Evolutionary conservation across 2,329 filamentous ascomycete genomes (phyloP).

Genomic region (Chlorencoelia australis): DNA sequence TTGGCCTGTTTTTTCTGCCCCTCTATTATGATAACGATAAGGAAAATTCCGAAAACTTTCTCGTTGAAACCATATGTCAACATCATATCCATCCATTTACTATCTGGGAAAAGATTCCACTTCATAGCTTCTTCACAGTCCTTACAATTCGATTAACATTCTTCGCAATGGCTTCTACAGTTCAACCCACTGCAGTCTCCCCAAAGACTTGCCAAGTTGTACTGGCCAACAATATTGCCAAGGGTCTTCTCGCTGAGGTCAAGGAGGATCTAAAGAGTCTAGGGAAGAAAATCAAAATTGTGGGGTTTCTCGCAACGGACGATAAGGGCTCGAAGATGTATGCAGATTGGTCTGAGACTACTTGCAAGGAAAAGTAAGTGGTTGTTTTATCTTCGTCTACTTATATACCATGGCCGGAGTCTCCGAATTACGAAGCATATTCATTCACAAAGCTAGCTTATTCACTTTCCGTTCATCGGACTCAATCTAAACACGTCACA

Average conservation of each 20-base stretch:
- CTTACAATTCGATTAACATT: too few species aligned
- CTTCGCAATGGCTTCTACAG: conserved; percentile 10
- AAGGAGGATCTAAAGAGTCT: conserved; percentile 63
- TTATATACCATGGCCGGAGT: too few species aligned
- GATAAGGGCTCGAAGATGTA: conserved; percentile 90
- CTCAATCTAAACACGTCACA: too few species aligned
- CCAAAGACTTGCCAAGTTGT: conserved; percentile 76
- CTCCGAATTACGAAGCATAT: too few species aligned
- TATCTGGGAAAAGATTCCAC: too few species aligned
- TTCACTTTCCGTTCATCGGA: too few species aligned
- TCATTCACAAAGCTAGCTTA: conserved; percentile 2
- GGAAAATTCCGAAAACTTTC: too few species aligned
- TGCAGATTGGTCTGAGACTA: conserved; percentile 95
- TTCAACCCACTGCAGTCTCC: neutral
- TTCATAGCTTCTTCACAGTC: neutral
- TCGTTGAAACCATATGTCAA: too few species aligned
- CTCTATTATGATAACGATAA: too few species aligned
- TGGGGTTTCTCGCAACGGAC: conserved; percentile 84
- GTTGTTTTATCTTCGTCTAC: neutral
- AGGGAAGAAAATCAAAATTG: conserved; percentile 64
- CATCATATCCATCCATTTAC: too few species aligned
- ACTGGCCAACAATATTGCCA: conserved; percentile 78
- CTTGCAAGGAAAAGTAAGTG: conserved; percentile 85
- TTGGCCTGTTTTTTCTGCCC: too few species aligned
- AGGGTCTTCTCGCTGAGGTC: conserved; percentile 69